Conservation (phyloP, 306 rosid species). For the Trifolium pratense region DNA sequence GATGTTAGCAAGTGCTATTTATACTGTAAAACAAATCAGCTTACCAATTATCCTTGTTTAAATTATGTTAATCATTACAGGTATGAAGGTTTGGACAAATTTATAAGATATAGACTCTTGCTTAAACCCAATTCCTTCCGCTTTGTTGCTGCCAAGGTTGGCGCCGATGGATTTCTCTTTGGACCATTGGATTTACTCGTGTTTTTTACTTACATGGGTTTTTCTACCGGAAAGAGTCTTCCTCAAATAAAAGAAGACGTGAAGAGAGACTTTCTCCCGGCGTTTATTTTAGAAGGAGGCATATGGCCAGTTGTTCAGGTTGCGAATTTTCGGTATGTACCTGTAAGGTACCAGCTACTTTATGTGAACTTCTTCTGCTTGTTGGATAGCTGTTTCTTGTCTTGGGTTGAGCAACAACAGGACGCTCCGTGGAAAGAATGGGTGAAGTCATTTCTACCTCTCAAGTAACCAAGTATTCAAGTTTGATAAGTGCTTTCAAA, state of each 20-base stretch:
- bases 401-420: conserved; percentile 94
- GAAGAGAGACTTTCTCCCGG: conserved; percentile 86
- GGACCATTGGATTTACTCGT: conserved; percentile 79
- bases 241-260: conserved; percentile 79
- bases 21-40: conserved; percentile 8
- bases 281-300: conserved; percentile 77
- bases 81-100: conserved; percentile 85
- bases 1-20: conserved; percentile 14
- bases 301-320: conserved; percentile 86
- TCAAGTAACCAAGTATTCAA: conserved; percentile 53
- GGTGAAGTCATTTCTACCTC: conserved; percentile 62
- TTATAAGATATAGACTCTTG: conserved; percentile 59
- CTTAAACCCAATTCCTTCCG: conserved; percentile 71
- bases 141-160: conserved; percentile 84
- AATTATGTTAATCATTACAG: conserved; percentile 46
- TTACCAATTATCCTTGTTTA: conserved; percentile 18
- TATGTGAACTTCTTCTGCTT: conserved; percentile 87
- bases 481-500: conserved; percentile 37
- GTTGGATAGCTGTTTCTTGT: conserved; percentile 89
- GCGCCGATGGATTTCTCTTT: conserved; percentile 66
- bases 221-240: conserved; percentile 70
- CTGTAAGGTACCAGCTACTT: conserved; percentile 91
- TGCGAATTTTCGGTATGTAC: conserved; percentile 82
- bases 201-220: conserved; percentile 88
- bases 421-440: conserved; percentile 95